Conservation (phyloP, 495 filamentous ascomycete genomes). For the Podospora fimiseda region DNA sequence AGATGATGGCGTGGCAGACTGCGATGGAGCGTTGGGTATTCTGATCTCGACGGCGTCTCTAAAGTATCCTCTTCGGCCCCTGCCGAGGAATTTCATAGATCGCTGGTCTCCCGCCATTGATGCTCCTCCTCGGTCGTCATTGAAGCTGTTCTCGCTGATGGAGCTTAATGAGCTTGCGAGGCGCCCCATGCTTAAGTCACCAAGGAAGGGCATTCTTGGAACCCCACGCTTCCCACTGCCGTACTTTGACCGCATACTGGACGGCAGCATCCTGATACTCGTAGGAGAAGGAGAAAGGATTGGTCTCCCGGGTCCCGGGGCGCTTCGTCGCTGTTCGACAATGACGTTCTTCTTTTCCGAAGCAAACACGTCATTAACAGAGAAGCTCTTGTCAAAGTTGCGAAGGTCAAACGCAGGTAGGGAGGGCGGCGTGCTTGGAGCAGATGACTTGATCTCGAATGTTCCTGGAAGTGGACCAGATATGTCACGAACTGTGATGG, state of each 20-base stretch:
- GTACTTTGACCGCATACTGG: constrained; percentile 2
- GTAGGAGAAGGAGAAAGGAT: constrained; percentile 1
- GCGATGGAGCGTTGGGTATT: constrained; percentile 32
- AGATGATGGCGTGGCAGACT: constrained; percentile 27
- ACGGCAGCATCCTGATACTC: constrained; percentile 3
- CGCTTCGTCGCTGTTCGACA: constrained; percentile 10
- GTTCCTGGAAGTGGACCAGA: constrained; percentile 36
- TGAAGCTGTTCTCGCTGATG: constrained; percentile 21
- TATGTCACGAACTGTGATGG: constrained; percentile 28
- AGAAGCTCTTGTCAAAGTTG: constrained; percentile 16
- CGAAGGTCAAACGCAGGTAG: constrained; percentile 17
- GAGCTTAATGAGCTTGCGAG: constrained; percentile 14
- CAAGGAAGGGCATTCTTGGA: not conserved
- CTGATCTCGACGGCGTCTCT: constrained; percentile 25
- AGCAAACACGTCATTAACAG: constrained; percentile 8
- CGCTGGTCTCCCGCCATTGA: constrained; percentile 7
- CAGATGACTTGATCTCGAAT: constrained; percentile 23
- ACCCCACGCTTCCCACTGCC: not conserved
- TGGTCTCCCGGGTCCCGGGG: constrained; percentile 4
- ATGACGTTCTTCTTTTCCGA: constrained; percentile 9
- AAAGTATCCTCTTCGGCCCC: constrained; percentile 15
- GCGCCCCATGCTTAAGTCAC: constrained; percentile 1
- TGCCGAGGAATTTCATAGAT: constrained; percentile 9
- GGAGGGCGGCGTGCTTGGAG: not conserved
- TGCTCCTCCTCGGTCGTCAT: constrained; percentile 10